Percentiles rank a stretch among this genome's conserved stretches.
phyloP scores from a whole-genome alignment of 257 asterid genomes.

The Schizonepeta tenuifolia region DNA sequence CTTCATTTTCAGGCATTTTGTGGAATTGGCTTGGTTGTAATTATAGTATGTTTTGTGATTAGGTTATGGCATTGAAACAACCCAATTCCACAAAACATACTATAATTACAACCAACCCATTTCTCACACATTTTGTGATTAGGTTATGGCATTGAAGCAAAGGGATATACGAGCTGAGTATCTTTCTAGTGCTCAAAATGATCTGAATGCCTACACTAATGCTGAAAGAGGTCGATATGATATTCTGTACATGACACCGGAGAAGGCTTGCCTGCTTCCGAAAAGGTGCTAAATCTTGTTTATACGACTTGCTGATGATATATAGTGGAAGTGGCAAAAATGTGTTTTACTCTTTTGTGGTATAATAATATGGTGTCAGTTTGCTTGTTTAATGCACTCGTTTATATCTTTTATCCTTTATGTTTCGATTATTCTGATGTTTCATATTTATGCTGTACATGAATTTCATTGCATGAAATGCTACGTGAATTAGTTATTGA shows the following conservation, averaged over 20 bases:
- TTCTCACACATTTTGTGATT: too few relatives aligned
- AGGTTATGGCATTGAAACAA: too few relatives aligned
- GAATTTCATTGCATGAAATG: constrained; percentile 13
- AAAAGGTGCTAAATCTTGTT: constrained; percentile 52
- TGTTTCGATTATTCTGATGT: neutral
- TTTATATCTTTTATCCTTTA: neutral
- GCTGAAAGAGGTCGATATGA: constrained; percentile 75
- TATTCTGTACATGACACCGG: constrained; percentile 88
- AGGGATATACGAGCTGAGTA: constrained; percentile 85
- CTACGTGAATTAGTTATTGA: neutral
- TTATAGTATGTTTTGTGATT: constrained; percentile 19
- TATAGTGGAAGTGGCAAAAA: constrained; percentile 18
- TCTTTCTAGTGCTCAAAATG: constrained; percentile 86
- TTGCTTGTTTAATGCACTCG: constrained; percentile 18
- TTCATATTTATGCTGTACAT: neutral
- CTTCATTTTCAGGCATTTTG: neutral
- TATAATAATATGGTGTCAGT: constrained; percentile 11
- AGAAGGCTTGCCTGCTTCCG: constrained; percentile 68
- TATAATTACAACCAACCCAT: too few relatives aligned
- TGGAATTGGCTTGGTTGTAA: constrained; percentile 13
- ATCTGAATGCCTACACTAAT: constrained; percentile 52
- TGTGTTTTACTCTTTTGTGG: neutral
- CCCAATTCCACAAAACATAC: too few relatives aligned
- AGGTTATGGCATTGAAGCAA: constrained; percentile 88
- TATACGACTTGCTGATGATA: neutral